Evolutionary conservation across 2,329 filamentous ascomycete species (phyloP).

Genomic region (Juglanconis juglandina): DNA sequence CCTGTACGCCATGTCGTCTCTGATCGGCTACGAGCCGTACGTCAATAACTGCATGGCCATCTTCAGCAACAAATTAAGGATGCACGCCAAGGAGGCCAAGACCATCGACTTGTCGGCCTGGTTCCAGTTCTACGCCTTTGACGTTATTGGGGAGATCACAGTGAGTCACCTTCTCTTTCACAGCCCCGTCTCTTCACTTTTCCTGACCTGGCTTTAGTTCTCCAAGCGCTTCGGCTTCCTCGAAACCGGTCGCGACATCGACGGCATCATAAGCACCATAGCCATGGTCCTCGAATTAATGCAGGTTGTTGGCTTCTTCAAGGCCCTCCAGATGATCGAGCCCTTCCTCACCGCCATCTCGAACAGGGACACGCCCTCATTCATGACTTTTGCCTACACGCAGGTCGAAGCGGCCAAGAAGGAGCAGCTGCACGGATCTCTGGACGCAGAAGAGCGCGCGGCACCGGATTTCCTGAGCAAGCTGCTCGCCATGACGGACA

Average conservation of each 20-base stretch:
- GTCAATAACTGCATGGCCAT: conserved; percentile 45
- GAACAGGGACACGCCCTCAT: background rate
- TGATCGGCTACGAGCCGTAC: conserved; percentile 46
- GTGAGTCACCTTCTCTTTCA: background rate
- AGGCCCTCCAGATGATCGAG: background rate
- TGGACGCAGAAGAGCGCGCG: background rate
- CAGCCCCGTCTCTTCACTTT: background rate
- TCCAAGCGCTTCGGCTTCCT: conserved; percentile 40
- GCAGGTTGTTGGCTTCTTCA: background rate
- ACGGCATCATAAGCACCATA: conserved; percentile 42
- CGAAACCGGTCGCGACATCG: conserved; percentile 42
- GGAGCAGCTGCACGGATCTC: background rate
- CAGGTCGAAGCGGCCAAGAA: background rate
- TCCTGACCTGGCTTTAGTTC: conserved; percentile 54
- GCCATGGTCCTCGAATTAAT: conserved; percentile 23
- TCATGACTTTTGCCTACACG: background rate
- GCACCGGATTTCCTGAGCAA: conserved; percentile 39
- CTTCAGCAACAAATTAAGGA: conserved; percentile 33
- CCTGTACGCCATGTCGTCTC: conserved; percentile 45
- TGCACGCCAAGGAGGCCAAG: conserved; percentile 28
- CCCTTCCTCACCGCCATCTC: background rate
- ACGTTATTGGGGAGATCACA: conserved; percentile 51
- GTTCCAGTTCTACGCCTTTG: conserved; percentile 47
- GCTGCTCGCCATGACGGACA: conserved; percentile 33
- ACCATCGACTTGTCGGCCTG: conserved; percentile 38